Percentiles rank a stretch among this genome's conserved stretches.
phyloP scores from a whole-genome alignment of 805 yeast genomes.

The Metschnikowia sp. region DNA sequence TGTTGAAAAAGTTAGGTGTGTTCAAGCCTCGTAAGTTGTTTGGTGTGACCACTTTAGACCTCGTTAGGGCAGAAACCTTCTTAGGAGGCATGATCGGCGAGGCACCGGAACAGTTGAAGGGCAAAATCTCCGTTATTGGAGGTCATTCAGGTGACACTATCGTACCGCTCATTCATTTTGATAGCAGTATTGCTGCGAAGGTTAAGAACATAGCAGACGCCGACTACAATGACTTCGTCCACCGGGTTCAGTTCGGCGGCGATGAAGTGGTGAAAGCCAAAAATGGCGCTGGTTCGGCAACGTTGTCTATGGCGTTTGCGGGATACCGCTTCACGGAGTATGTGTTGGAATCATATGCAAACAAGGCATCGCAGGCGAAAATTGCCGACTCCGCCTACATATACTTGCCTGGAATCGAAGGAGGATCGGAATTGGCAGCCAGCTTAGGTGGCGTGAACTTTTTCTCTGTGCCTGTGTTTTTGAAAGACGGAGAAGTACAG shows the following conservation, averaged over 20 bases:
- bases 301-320: conserved; percentile 22
- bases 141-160: conserved; percentile 49
- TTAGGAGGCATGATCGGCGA: conserved; percentile 35
- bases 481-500: conserved; percentile 36
- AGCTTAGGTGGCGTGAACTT: conserved; percentile 39
- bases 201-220: conserved; percentile 16
- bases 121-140: conserved; percentile 42
- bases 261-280: conserved; percentile 23
- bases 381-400: conserved; percentile 49
- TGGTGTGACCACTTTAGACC: conserved; percentile 46
- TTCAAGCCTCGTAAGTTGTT: conserved; percentile 44
- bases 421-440: conserved; percentile 43
- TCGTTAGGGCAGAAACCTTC: conserved; percentile 46
- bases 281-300: conserved; percentile 22
- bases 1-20: conserved; percentile 43
- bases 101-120: conserved; percentile 32
- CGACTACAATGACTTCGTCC: conserved; percentile 18
- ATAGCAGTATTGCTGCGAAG: conserved; percentile 17
- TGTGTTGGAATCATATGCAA: conserved; percentile 14
- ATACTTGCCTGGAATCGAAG: conserved; percentile 51
- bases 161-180: conserved; percentile 34
- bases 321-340: conserved; percentile 20
- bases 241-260: conserved; percentile 21
- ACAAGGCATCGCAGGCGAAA: background rate
- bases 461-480: conserved; percentile 48